Base-by-base conservation (phyloP, 1,284 basidiomycete species). In the Cryptococcus sp. region DNA sequence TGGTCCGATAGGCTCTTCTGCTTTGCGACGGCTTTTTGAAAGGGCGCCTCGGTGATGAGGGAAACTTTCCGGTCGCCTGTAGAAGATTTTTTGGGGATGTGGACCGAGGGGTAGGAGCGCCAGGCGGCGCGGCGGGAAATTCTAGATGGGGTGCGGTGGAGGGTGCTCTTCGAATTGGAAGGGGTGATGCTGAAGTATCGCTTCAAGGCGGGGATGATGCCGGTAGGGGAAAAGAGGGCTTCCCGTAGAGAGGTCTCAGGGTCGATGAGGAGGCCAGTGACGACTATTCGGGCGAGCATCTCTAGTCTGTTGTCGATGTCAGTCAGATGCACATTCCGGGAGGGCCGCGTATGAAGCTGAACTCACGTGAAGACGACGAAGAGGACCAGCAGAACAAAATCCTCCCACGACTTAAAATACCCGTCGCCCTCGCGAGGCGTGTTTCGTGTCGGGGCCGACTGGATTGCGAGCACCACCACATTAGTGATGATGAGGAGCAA, bases 261-360 rank as follows among this genome's bases (percentile, higher is more conserved):
- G 71, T 97, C 93, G 57, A 97, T 82, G 24, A 98, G 73, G 62
- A 98, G 84, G 16, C 95, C 95, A 12, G 90, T 92, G 24, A 95
- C 89, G 67, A 91, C 84, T 71, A 96, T 93, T 21, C 94, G 86
- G 42, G 90, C 90, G 59, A 89, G 80, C 53, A 89, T 85, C 79
- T 98, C 95, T 40, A 96, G 58, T 4, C 90, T 91, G 61, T 11
- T 33, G 38, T 53, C n/a, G 36, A 13, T 7, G 24, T 33, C 20
- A 36, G 33, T 24, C 37, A 33, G 28, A 33, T 7, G 38, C 15
- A n/a, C n/a, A n/a, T n/a, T n/a, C n/a, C n/a, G n/a, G n/a, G n/a
- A n/a, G n/a, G n/a, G n/a, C n/a, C n/a, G n/a, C n/a, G n/a, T n/a
- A n/a, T n/a, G n/a, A n/a, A n/a, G n/a, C n/a, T n/a, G n/a, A n/a